A percentile compares a stretch with the other conserved stretches of the same genome.
Conservation (phyloP, 2,329 filamentous ascomycete genomes). For the Penicillium fuscoglaucum region DNA sequence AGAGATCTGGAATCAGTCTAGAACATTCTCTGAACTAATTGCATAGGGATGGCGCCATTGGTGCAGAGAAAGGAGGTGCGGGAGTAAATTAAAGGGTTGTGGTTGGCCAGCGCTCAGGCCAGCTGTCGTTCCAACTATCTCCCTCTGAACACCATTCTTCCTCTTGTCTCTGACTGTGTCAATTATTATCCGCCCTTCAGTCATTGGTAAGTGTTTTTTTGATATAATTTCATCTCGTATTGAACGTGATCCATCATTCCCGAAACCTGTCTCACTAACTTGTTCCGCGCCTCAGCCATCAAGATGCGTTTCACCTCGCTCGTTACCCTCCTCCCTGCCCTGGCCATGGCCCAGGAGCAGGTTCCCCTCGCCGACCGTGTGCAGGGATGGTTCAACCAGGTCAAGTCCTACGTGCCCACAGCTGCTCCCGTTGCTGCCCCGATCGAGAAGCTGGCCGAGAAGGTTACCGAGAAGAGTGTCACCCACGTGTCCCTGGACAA, state of each 20-base stretch:
- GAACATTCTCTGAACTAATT: not conserved
- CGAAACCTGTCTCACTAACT: slow-evolving; percentile 12
- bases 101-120: slow-evolving; percentile 34
- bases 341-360: slow-evolving; percentile 59
- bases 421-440: slow-evolving; percentile 39
- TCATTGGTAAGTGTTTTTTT: slow-evolving; percentile 3
- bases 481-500: slow-evolving; percentile 57
- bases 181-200: slow-evolving; percentile 6
- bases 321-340: slow-evolving; percentile 50
- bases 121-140: slow-evolving; percentile 29
- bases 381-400: slow-evolving; percentile 52
- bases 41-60: slow-evolving; percentile 1
- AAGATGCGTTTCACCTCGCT: slow-evolving; percentile 56
- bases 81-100: slow-evolving; percentile 10
- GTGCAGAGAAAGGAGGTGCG: slow-evolving; percentile 1
- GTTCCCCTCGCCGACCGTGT: slow-evolving; percentile 51
- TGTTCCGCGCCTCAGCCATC: slow-evolving; percentile 25
- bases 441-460: slow-evolving; percentile 47
- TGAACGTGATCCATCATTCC: not conserved
- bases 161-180: slow-evolving; percentile 11
- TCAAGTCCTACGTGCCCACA: slow-evolving; percentile 57
- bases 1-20: not conserved
- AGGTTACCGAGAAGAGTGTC: slow-evolving; percentile 53
- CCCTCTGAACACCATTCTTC: slow-evolving; percentile 14
- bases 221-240: not conserved